These are phyloP conservation scores for Lachnum nothofagi DNA, from an alignment of 2,329 filamentous ascomycete genomes.

Conservation along the genomic window DNA sequence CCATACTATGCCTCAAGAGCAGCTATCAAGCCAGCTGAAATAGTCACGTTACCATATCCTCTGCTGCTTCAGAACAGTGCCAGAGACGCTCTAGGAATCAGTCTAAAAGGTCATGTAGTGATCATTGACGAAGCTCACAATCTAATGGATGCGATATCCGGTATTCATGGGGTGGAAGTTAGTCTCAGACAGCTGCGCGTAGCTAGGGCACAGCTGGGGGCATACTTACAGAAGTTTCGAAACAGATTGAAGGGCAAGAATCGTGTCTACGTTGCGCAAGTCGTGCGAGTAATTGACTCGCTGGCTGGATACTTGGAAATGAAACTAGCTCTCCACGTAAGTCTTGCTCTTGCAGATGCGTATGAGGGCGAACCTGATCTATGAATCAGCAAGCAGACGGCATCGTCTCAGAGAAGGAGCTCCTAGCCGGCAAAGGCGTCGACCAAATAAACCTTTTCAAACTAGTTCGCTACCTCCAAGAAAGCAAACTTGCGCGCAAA, in stretches of 20 bases:
- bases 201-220: constrained; percentile 68
- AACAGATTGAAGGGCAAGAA: constrained; percentile 87
- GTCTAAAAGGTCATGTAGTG: constrained; percentile 81
- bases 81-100: constrained; percentile 80
- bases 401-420: constrained; percentile 62
- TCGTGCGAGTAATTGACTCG: constrained; percentile 77
- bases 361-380: constrained; percentile 20
- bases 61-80: constrained; percentile 81
- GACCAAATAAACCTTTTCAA: constrained; percentile 95
- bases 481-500: constrained; percentile 89
- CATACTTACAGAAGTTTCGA: constrained; percentile 82
- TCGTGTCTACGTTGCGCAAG: constrained; percentile 82
- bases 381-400: constrained; percentile 50
- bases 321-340: constrained; percentile 46
- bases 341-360: constrained; percentile 6
- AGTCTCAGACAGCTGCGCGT: constrained; percentile 66
- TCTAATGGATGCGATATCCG: constrained; percentile 88
- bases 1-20: constrained; percentile 94
- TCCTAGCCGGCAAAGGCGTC: constrained; percentile 78
- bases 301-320: constrained; percentile 63
- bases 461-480: constrained; percentile 78
- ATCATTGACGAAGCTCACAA: constrained; percentile 98
- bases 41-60: constrained; percentile 89
- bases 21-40: constrained; percentile 77
- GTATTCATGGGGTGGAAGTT: constrained; percentile 77